Percentiles rank a stretch among this genome's conserved stretches.
Conservation (phyloP, 371 early-diverging fungal genomes). For the Mortierella sp. region DNA sequence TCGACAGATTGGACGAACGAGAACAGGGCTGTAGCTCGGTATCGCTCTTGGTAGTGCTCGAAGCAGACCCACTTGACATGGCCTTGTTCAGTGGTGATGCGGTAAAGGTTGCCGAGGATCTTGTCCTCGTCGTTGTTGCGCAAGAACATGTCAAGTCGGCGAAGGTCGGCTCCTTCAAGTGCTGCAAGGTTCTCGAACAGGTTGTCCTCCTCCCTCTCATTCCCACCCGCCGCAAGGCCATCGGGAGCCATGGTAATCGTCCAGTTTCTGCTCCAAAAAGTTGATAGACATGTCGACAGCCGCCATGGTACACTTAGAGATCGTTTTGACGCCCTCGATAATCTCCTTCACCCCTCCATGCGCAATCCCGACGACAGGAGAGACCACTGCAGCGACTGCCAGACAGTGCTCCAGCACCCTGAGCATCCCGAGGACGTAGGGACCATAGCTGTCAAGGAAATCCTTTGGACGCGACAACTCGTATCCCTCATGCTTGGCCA, state of each 20-base stretch:
- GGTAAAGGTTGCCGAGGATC: constrained; percentile 25
- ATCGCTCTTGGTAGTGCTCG: constrained; percentile 11
- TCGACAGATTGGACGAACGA: constrained; percentile 6
- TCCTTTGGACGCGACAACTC: constrained; percentile 18
- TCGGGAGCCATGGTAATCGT: neutral
- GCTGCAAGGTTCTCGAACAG: neutral
- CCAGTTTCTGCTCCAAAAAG: constrained; percentile 6
- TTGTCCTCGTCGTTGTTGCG: constrained; percentile 23
- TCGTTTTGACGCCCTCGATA: neutral
- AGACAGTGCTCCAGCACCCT: constrained; percentile 20
- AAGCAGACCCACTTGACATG: constrained; percentile 36
- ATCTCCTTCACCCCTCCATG: neutral
- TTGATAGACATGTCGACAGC: constrained; percentile 7
- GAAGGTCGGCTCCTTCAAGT: constrained; percentile 21
- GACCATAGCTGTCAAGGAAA: constrained; percentile 25
- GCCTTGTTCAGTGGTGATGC: constrained; percentile 14
- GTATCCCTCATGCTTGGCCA: constrained; percentile 27
- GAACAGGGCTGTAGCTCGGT: constrained; percentile 12
- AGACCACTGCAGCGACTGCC: constrained; percentile 7
- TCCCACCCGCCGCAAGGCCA: neutral
- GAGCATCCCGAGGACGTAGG: constrained; percentile 18
- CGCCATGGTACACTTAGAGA: neutral
- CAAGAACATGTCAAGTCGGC: constrained; percentile 15
- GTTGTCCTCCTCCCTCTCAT: neutral
- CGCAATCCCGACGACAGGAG: constrained; percentile 11